These are phyloP conservation scores for Barnettozyma pratensis DNA, from an alignment of 805 yeast species.

Conservation along the genomic window DNA sequence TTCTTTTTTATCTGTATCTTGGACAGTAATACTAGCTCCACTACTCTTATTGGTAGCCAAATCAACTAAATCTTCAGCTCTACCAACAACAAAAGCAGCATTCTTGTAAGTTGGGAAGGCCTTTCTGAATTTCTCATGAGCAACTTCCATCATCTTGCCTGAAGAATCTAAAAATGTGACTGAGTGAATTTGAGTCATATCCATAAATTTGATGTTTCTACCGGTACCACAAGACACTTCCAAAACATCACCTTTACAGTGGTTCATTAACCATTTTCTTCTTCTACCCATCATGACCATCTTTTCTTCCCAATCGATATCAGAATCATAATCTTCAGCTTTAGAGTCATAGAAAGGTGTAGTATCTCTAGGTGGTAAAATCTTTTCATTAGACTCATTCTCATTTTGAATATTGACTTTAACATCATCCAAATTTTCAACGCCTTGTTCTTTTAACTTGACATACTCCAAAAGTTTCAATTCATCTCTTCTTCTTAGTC, in stretches of 20 bases:
- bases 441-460: constrained; percentile 38
- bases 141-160: constrained; percentile 73
- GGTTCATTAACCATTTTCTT: constrained; percentile 75
- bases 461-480: constrained; percentile 56
- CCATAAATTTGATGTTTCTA: constrained; percentile 74
- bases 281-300: constrained; percentile 45
- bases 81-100: constrained; percentile 86
- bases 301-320: constrained; percentile 54
- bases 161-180: constrained; percentile 87
- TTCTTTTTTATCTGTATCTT: constrained; percentile 22
- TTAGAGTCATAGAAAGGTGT: constrained; percentile 71
- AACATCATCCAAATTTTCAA: constrained; percentile 28
- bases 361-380: constrained; percentile 74
- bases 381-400: constrained; percentile 31
- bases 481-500: constrained; percentile 59
- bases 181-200: constrained; percentile 55
- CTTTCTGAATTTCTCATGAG: constrained; percentile 67
- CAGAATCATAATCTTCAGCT: constrained; percentile 78
- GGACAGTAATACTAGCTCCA: constrained; percentile 13
- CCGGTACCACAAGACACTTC: constrained; percentile 98
- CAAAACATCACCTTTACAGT: constrained; percentile 80
- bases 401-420: constrained; percentile 27
- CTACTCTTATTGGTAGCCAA: constrained; percentile 37
- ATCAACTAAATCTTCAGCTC: constrained; percentile 72
- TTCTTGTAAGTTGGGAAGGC: constrained; percentile 60